These are phyloP conservation scores for Collybia sp. DNA, from an alignment of 768 basidiomycete genomes.

Conservation along the genomic window DNA sequence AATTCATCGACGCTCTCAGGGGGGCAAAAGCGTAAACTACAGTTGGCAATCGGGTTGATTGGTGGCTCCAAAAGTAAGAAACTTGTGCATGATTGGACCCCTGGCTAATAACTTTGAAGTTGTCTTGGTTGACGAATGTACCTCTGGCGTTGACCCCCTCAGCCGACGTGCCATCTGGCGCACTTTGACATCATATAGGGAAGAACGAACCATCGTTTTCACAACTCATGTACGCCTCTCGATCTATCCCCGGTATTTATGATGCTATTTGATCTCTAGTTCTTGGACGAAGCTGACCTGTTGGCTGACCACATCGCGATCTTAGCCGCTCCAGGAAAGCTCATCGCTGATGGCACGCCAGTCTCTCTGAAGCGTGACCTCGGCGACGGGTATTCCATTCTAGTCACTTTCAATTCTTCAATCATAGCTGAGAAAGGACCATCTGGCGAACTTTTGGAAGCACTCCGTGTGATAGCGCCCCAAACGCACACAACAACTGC, in stretches of 20 bases:
- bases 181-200: slow-evolving; percentile 60
- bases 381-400: slow-evolving; percentile 68
- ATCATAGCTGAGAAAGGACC: slow-evolving; percentile 21
- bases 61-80: slow-evolving; percentile 67
- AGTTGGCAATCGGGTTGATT: slow-evolving; percentile 75
- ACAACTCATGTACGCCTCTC: slow-evolving; percentile 65
- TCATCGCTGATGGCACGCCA: slow-evolving; percentile 70
- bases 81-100: neutral
- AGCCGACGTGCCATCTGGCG: slow-evolving; percentile 78
- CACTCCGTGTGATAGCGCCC: slow-evolving; percentile 41
- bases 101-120: slow-evolving; percentile 23
- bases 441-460: slow-evolving; percentile 31
- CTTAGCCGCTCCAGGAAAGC: slow-evolving; percentile 68
- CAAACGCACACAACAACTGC: slow-evolving; percentile 34
- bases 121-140: slow-evolving; percentile 64
- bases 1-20: slow-evolving; percentile 68
- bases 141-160: slow-evolving; percentile 79
- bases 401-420: slow-evolving; percentile 38
- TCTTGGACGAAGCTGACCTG: slow-evolving; percentile 77
- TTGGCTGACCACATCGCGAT: slow-evolving; percentile 75
- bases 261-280: slow-evolving; percentile 28
- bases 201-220: slow-evolving; percentile 66
- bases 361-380: slow-evolving; percentile 68
- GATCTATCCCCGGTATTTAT: neutral
- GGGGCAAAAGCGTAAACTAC: slow-evolving; percentile 80